phyloP scores from a whole-genome alignment of 106 monocot genomes.

The Dendrobium huoshanense region DNA sequence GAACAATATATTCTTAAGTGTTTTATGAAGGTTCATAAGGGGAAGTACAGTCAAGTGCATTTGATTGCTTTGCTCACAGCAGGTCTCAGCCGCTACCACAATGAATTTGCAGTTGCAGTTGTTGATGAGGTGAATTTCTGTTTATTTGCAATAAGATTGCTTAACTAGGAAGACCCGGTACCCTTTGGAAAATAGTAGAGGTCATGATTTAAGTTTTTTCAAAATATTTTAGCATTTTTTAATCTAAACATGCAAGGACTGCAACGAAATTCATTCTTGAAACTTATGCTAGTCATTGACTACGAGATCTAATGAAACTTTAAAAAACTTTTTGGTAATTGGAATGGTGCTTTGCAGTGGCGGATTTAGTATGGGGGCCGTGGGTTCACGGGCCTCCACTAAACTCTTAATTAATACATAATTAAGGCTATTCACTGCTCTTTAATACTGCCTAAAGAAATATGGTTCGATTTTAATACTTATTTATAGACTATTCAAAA shows the following conservation, averaged over 20 bases:
- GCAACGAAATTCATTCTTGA: background rate
- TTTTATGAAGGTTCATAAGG: constrained; percentile 95
- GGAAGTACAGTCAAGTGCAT: constrained; percentile 92
- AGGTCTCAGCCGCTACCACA: constrained; percentile 83
- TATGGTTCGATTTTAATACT: no score
- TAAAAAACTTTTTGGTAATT: background rate
- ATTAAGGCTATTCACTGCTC: no score
- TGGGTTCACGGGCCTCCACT: no score
- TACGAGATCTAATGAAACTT: background rate
- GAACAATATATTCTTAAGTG: constrained; percentile 79
- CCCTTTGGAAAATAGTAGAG: background rate
- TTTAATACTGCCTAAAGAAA: no score
- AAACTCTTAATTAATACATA: no score
- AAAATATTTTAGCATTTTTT: background rate
- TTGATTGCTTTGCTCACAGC: constrained; percentile 83
- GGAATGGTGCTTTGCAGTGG: background rate
- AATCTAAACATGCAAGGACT: background rate
- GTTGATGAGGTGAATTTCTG: constrained; percentile 80
- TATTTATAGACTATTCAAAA: no score
- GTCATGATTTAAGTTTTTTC: background rate
- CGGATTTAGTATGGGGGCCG: background rate
- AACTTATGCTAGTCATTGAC: background rate
- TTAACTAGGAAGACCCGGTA: background rate
- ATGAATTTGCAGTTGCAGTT: constrained; percentile 87
- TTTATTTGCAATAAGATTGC: background rate